These are phyloP conservation scores for Colletotrichum cereale DNA, from an alignment of 2,329 filamentous ascomycete genomes.

Conservation along the genomic window DNA sequence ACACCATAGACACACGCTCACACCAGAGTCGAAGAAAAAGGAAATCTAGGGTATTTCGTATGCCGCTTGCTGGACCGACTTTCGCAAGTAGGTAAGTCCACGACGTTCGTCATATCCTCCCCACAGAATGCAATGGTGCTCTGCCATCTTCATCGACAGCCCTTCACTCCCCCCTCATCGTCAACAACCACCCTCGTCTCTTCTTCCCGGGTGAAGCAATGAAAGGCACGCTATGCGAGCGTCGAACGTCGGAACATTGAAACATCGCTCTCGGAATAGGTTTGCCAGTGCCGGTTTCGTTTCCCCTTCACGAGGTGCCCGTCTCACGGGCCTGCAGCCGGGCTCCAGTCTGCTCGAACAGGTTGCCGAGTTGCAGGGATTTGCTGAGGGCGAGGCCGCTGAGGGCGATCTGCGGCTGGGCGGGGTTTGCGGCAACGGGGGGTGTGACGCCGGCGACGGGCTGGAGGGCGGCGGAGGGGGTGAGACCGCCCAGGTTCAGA, in stretches of 20 bases:
- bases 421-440: slow-evolving; percentile 42
- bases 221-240: not conserved
- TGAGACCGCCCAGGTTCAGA: slow-evolving; percentile 44
- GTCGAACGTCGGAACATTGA: not conserved
- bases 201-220: not conserved
- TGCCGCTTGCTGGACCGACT: slow-evolving; percentile 28
- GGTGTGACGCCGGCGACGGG: slow-evolving; percentile 31
- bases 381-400: slow-evolving; percentile 58
- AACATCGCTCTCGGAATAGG: not conserved
- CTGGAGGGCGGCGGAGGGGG: slow-evolving; percentile 26
- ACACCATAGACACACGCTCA: not conserved
- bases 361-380: slow-evolving; percentile 58
- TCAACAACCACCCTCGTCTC: not conserved
- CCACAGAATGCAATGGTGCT: not conserved
- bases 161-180: not conserved
- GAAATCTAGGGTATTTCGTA: slow-evolving; percentile 38
- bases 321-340: slow-evolving; percentile 39
- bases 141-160: not conserved
- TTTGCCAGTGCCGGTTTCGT: too few relatives aligned
- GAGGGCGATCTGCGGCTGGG: slow-evolving; percentile 45
- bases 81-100: not conserved
- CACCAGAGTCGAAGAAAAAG: slow-evolving; percentile 36
- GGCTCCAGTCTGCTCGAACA: slow-evolving; percentile 46
- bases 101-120: slow-evolving; percentile 8
- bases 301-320: slow-evolving; percentile 4